Base-by-base conservation (phyloP, 169 alveolate species). In the Plasmodium cynomolgi region DNA sequence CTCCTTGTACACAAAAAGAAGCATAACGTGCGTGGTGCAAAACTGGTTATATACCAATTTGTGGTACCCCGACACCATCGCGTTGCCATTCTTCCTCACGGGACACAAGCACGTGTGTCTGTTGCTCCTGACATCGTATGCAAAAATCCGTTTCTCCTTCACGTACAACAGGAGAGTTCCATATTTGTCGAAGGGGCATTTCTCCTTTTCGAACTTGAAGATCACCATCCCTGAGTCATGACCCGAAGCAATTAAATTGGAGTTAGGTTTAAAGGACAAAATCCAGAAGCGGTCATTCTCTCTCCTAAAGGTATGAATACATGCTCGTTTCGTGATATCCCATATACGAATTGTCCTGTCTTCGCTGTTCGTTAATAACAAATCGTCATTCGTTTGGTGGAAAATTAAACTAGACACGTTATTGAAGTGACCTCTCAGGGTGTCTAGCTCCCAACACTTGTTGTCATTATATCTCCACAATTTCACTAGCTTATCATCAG, bases 211-310 rank as follows among this genome's bases (percentile, higher is more conserved):
- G 47, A 97, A 94, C 92, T 97, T 98, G 93, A 98, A 97, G 20
- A 97, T 96, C 13, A 97, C 96, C 96, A 98, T 96, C 44, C 99
- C 99, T 41, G 98, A 95, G 88, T 98, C 99, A 83, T 97, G 98
- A 3, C 99, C 99, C 1, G 99, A 98, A 15, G 99, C 99, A 79
- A 98, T 97, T 54, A 98, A 95, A 75, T 98, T 97, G 41, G 97
- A 96, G 68, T 97, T 93, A 9, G 98, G 98, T 91, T 98, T 99
- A 5, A 84, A 83, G 33, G 96, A 75, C n/a, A 98, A 86, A 56
- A 98, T 95, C 99, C 99, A 99, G 93, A 98, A 99, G 74, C 99
- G 95, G 95, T 99, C 99, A 83, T 97, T 96, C 71, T 98, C 99
- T 96, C 98, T 97, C 41, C 97, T 95, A 83, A 97, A 96, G 20